phyloP scores from a whole-genome alignment of 73 alveolate species.

The Paramecium octaurelia region DNA sequence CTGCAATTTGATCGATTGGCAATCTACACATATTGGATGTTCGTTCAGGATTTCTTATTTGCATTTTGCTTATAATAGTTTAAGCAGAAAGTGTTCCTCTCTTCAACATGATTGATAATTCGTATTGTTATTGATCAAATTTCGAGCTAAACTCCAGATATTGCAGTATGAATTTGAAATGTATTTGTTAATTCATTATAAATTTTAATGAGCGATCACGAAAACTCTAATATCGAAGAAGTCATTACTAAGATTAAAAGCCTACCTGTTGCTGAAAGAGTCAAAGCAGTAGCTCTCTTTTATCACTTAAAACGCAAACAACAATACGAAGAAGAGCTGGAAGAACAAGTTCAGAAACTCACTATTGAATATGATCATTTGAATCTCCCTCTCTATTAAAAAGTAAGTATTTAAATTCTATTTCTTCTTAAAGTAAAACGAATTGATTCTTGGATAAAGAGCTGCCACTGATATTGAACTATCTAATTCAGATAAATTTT shows the following conservation, averaged over 20 bases:
- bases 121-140: neutral
- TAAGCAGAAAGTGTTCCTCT: neutral
- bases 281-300: conserved; percentile 55
- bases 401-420: neutral
- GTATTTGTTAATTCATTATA: neutral
- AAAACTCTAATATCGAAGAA: neutral
- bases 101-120: neutral
- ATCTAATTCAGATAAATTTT: conserved; percentile 34
- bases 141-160: neutral
- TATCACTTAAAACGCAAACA: conserved; percentile 32
- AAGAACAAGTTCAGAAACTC: conserved; percentile 36
- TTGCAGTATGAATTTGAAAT: conserved; percentile 39
- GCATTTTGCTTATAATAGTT: neutral
- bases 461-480: conserved; percentile 57
- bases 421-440: neutral
- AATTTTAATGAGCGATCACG: conserved; percentile 13
- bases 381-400: conserved; percentile 45
- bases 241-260: conserved; percentile 29
- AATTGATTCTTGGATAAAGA: conserved; percentile 45
- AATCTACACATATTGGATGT: neutral
- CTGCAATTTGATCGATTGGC: neutral
- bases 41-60: neutral
- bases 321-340: conserved; percentile 42
- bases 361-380: conserved; percentile 33
- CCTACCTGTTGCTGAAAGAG: conserved; percentile 46